phyloP scores from a whole-genome alignment of 1,284 basidiomycete species.

The Leccinum huronense region DNA sequence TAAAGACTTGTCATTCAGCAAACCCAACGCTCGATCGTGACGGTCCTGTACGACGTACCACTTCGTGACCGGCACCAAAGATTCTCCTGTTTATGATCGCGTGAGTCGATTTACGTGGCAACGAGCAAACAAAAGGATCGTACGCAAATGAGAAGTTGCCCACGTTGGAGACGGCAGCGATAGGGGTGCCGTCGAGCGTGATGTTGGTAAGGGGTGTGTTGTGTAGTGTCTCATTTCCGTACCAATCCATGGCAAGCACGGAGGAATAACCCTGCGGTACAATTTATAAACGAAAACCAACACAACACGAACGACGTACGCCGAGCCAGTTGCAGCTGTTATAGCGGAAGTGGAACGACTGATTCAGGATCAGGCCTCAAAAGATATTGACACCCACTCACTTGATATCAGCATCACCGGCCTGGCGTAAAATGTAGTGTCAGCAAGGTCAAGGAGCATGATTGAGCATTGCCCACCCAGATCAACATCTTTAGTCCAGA shows the following conservation, averaged over 20 bases:
- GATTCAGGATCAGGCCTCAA: conserved; percentile 4
- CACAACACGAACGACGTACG: conserved; percentile 19
- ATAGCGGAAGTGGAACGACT: not conserved
- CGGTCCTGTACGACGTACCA: conserved; percentile 51
- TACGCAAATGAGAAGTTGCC: conserved; percentile 64
- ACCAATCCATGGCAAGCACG: conserved; percentile 62
- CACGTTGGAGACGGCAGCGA: conserved; percentile 60
- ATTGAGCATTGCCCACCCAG: conserved; percentile 44
- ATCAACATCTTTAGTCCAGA: conserved; percentile 47
- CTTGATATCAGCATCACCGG: conserved; percentile 67
- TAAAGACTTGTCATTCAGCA: conserved; percentile 26
- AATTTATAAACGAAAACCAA: not conserved
- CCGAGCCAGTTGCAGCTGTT: conserved; percentile 65
- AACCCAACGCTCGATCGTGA: not conserved
- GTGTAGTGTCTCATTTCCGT: conserved; percentile 49
- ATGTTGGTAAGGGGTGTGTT: conserved; percentile 56
- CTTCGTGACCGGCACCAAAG: conserved; percentile 56
- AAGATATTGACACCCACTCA: conserved; percentile 27
- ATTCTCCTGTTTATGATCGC: conserved; percentile 31
- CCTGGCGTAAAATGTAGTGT: conserved; percentile 36
- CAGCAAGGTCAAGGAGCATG: not conserved
- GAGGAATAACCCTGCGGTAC: conserved; percentile 40
- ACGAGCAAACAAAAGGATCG: conserved; percentile 22
- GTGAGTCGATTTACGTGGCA: not conserved
- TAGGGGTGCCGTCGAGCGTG: conserved; percentile 48